Base-by-base conservation (phyloP, 2,329 filamentous ascomycete genomes). In the Paraphoma sp. region DNA sequence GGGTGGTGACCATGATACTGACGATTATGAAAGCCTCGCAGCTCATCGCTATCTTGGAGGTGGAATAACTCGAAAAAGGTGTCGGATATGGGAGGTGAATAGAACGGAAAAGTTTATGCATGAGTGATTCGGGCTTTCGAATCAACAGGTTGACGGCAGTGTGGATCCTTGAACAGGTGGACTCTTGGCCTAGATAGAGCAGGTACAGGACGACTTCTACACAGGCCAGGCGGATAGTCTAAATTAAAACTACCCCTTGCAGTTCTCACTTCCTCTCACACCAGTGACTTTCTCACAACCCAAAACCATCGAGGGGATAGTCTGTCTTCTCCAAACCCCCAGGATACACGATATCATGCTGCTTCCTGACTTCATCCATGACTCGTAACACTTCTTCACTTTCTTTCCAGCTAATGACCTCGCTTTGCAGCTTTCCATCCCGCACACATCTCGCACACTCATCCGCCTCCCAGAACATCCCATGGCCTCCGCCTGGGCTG, bases 381-480 rank as follows among this genome's bases (percentile, higher is more conserved):
- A 85, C 82, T 71, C 92, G 87, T 91, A 96, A 96, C 57, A 96
- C 91, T 44, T 86, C 84, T 53, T 94, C 81, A 71, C 89, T 93
- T 83, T 96, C 93, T 45, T 87, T 86, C 78, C 94, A 79, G 14
- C 83, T 83, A 45, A 73, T 68, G 16, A 66, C 67, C 54, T 84
- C 82, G 72, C 91, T 92, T 81, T 96, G 88, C 28, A 58, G 11
- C 51, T 69, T 88, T 83, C 78, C 86, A 87, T 38, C 92, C 90
- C 75, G 93, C 89, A 51, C 88, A 83, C 61, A 96, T 68, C 69
- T 88, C 90, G 89, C 91, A 61, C 86, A 89, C 80, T 92, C 91
- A 75, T 93, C 90, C 4, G 91, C 91, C 73, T 93, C 90, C 89
- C 89, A 93, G 78, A 91, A 94, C 90, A 95, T 94, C 50, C 92